Conservation (phyloP, 1,139 yeast species). For the Yamadazyma membranifaciens region DNA sequence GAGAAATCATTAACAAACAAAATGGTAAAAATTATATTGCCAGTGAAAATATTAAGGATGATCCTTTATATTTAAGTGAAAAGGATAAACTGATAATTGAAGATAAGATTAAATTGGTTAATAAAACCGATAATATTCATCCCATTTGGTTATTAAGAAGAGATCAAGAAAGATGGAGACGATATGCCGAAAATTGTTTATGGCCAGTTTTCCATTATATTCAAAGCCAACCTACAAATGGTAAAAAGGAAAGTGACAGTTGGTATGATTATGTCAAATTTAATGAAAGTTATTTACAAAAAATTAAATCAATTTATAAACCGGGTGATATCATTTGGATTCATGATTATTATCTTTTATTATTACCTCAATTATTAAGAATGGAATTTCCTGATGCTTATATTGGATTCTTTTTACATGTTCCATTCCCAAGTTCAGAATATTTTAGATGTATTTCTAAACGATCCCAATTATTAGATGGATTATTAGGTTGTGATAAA, state of each 20-base stretch:
- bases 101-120: constrained; percentile 38
- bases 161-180: constrained; percentile 78
- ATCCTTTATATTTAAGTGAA: constrained; percentile 60
- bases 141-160: constrained; percentile 84
- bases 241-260: constrained; percentile 69
- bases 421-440: constrained; percentile 96
- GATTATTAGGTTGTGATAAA: constrained; percentile 85
- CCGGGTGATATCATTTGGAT: constrained; percentile 96
- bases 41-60: constrained; percentile 37
- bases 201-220: constrained; percentile 97
- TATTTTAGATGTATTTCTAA: constrained; percentile 86
- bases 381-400: constrained; percentile 78
- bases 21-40: constrained; percentile 16
- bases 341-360: constrained; percentile 85
- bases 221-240: constrained; percentile 64
- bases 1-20: constrained; percentile 59
- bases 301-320: constrained; percentile 65
- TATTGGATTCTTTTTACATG: constrained; percentile 81
- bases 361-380: constrained; percentile 83
- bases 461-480: constrained; percentile 78
- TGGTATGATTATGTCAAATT: constrained; percentile 91
- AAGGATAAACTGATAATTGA: constrained; percentile 54
- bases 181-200: constrained; percentile 82
- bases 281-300: constrained; percentile 86
- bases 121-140: constrained; percentile 55